Base-by-base conservation (phyloP, 2,329 filamentous ascomycete species). In the Fusarium odoratissimum region DNA sequence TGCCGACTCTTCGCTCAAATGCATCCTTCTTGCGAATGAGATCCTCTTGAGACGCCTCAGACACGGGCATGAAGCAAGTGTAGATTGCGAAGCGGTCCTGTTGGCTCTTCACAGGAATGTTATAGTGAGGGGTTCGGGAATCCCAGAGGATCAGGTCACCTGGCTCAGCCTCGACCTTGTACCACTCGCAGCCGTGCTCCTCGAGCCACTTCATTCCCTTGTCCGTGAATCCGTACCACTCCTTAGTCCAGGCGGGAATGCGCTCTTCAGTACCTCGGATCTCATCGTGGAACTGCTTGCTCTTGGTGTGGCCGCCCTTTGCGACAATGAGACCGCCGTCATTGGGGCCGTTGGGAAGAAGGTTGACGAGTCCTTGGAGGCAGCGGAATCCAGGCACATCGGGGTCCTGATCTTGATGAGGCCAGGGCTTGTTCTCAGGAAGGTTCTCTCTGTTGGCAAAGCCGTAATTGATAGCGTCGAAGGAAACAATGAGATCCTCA, bases 281-380 rank as follows among this genome's bases (percentile, higher is more conserved):
- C 5, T 78, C 79, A 33, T 80, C 60, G 64, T 83, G 81, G 70
- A 83, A 83, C 41, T 81, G 57, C 48, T 80, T 72, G 35, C 78
- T 80, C 28, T 64, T 57, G 31, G 45, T 28, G 44, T 75, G 73
- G 0, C 61, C 73, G 5, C 73, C 73, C 57, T 72, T 74, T 2
- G 57, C 81, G 3, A 83, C 81, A 7, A 81, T 80, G 1, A 82
- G 72, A 1, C 80, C 80, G 0, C 80, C 80, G n/a, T 82, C 80
- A 3, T 81, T 75, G 9, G 79, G 78, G 0, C 80, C 80, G 40
- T 78, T 80, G 10, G 79, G 80, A 19, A 77, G 72, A 2, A 82
- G 69, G 71, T 88, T 88, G 4, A 88, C 84, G 0, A 88, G 79
- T 8, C 86, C 86, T 66, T 88, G 86, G 5, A 86, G 79, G 69